These are phyloP conservation scores for Amanita inopinata DNA, from an alignment of 768 basidiomycete genomes.

Conservation along the genomic window DNA sequence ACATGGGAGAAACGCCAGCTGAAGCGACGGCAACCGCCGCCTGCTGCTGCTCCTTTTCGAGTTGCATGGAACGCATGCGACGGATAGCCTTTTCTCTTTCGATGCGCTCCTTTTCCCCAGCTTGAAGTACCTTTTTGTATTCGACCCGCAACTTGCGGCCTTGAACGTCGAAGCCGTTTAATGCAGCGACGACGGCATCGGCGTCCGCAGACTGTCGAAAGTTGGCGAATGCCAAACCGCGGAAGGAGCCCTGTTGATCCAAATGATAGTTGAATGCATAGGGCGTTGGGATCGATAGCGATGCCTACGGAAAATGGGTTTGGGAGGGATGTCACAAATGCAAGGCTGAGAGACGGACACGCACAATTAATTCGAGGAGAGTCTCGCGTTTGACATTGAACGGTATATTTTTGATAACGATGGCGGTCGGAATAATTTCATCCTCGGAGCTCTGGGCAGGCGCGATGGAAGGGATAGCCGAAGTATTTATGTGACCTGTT, in stretches of 20 bases:
- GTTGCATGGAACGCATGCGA: constrained; percentile 94
- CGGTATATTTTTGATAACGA: constrained; percentile 99
- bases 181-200: constrained; percentile 88
- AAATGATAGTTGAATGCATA: constrained; percentile 99
- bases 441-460: constrained; percentile 56
- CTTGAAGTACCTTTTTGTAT: constrained; percentile 99
- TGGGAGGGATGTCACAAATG: constrained; percentile 12
- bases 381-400: constrained; percentile 98
- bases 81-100: constrained; percentile 98
- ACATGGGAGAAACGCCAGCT: constrained; percentile 34
- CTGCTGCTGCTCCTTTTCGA: constrained; percentile 79
- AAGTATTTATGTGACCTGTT: constrained; percentile 33
- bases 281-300: constrained; percentile 88
- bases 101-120: constrained; percentile 97
- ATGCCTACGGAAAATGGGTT: constrained; percentile 44
- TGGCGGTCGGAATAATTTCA: constrained; percentile 96
- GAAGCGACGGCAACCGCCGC: background rate
- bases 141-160: constrained; percentile 97
- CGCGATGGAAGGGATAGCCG: constrained; percentile 38
- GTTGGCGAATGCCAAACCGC: constrained; percentile 97
- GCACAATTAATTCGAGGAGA: constrained; percentile 89
- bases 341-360: constrained; percentile 23
- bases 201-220: constrained; percentile 89
- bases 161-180: constrained; percentile 94
- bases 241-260: constrained; percentile 92